These are phyloP conservation scores for Phoma herbarum DNA, from an alignment of 2,329 filamentous ascomycete genomes.

Conservation along the genomic window DNA sequence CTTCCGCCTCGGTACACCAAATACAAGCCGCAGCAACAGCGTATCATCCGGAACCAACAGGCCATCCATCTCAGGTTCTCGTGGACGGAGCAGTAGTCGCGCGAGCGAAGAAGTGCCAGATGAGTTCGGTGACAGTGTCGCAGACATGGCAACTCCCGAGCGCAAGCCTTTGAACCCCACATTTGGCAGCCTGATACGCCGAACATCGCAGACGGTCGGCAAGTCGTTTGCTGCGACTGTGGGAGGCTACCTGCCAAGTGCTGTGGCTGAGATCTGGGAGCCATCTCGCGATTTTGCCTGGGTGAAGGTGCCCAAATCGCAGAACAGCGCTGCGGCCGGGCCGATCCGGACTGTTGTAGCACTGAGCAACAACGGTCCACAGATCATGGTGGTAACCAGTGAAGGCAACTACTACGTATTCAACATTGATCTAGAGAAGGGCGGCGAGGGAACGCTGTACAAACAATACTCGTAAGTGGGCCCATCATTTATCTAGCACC, in stretches of 20 bases:
- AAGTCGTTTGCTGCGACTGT: slow-evolving; percentile 88
- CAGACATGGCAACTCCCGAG: slow-evolving; percentile 40
- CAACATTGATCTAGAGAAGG: slow-evolving; percentile 92
- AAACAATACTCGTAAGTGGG: slow-evolving; percentile 88
- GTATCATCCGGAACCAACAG: slow-evolving; percentile 38
- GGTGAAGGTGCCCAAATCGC: slow-evolving; percentile 83
- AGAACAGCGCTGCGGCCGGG: slow-evolving; percentile 48
- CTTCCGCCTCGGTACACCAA: slow-evolving; percentile 72
- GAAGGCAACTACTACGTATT: slow-evolving; percentile 96
- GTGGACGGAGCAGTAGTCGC: slow-evolving; percentile 56
- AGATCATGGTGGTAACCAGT: slow-evolving; percentile 97
- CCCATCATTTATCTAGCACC: background rate
- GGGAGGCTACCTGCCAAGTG: slow-evolving; percentile 89
- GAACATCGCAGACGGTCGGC: slow-evolving; percentile 92
- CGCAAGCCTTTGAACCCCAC: slow-evolving; percentile 69
- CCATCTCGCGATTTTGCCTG: slow-evolving; percentile 94
- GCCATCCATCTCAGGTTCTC: slow-evolving; percentile 34
- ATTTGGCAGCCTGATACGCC: slow-evolving; percentile 88
- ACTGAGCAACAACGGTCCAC: slow-evolving; percentile 92
- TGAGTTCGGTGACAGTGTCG: slow-evolving; percentile 55
- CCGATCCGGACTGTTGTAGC: slow-evolving; percentile 91
- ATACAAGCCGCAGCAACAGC: slow-evolving; percentile 47
- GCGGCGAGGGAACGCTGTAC: slow-evolving; percentile 88
- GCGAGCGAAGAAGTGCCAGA: slow-evolving; percentile 49
- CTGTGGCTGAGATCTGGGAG: slow-evolving; percentile 98